Evolutionary conservation across 1,139 yeast genomes (phyloP), one percentile per base, ranked within the genome.

Genomic region (Yamadazyma atmosphaerica): DNA sequence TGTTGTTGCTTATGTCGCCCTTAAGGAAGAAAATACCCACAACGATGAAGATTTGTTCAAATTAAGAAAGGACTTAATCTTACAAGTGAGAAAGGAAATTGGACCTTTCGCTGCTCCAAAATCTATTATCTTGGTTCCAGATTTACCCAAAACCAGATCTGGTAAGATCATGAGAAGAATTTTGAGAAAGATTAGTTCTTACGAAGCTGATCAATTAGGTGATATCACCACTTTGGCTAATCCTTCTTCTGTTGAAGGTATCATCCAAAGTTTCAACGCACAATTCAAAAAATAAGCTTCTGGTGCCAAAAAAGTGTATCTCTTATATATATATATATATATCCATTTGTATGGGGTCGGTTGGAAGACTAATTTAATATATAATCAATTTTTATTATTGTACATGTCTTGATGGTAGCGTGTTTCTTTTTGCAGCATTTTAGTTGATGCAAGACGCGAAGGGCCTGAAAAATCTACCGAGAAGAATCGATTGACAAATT

Each of bases 71-170:
- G 88, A 84, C 55, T 79, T 94, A 54, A 72, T 89, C 43, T 67
- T 90, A 67, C 89, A 84, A 56, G 97, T 92, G 37, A 84, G 98
- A 72, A 83, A 85, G 60, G 88, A 84, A 59, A 92, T 92, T 61
- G 98, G 98, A 40, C 98, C 98, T 40, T 92, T 92, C 68, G 98
- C 98, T 32, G 95, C 98, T 42, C 98, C 98, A 63, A 90, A 90
- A 72, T 74, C 86, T 33, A 90, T 90, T 40, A 80, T 90, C 47
- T 72, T 89, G 46, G 96, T 92, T 40, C 79, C 77, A 43, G 98
- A 92, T 60, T 79, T 92, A 65, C 98, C 98, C 65, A 90, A 89
- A 79, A 92, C 98, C 25, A 81, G 98, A 72, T 88, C 96, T 22
- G 98, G 98, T 57, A 92, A 92, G 79, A 90, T 92, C 63, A 90